Conservation (phyloP, 371 early-diverging fungal genomes). For the Coemansia sp. region DNA sequence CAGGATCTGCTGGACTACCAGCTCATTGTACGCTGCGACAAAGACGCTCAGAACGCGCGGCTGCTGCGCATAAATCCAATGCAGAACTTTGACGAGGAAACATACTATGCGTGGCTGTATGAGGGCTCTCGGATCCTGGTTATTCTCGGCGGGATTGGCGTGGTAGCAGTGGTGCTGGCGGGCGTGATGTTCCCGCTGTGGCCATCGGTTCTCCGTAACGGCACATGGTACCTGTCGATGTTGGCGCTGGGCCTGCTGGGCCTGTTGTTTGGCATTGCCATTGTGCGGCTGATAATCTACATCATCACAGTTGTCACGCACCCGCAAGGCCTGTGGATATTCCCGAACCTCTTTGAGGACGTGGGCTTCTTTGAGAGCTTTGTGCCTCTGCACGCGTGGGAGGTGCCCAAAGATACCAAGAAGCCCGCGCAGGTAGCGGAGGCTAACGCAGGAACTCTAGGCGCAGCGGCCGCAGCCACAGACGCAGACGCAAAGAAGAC, state of each 20-base stretch:
- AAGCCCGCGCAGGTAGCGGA: neutral
- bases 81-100: conserved; percentile 77
- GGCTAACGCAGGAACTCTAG: neutral
- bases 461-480: neutral
- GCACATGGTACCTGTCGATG: conserved; percentile 91
- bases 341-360: conserved; percentile 99
- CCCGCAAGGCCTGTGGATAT: conserved; percentile 97
- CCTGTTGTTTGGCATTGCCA: conserved; percentile 84
- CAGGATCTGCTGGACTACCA: conserved; percentile 62
- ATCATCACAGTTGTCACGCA: conserved; percentile 70
- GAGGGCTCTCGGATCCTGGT: conserved; percentile 81
- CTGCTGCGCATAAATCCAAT: conserved; percentile 60
- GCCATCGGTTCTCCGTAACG: conserved; percentile 82
- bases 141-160: conserved; percentile 71
- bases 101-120: conserved; percentile 94
- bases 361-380: conserved; percentile 97
- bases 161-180: conserved; percentile 78
- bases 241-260: conserved; percentile 84
- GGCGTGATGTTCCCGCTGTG: conserved; percentile 98
- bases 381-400: conserved; percentile 94
- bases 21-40: conserved; percentile 54
- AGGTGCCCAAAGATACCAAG: conserved; percentile 58
- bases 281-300: conserved; percentile 90
- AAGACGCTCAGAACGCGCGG: conserved; percentile 35
- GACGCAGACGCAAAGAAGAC: conserved; percentile 28